These are phyloP conservation scores for Phytophthora constricta DNA, from an alignment of 352 stramenopile species.

Conservation along the genomic window DNA sequence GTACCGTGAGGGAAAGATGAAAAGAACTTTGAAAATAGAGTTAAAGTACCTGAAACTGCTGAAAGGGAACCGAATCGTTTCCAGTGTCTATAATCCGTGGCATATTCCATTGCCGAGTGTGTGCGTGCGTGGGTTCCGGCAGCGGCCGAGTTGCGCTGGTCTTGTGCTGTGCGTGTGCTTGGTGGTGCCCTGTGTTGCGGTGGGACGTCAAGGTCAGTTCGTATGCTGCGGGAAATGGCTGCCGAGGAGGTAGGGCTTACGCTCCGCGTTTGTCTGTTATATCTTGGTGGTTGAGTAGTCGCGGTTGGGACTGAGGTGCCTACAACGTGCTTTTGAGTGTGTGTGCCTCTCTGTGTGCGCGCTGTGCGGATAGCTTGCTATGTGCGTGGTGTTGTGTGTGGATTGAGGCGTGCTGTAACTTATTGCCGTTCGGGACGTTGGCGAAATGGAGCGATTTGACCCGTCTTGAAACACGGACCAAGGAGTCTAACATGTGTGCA, in stretches of 20 bases:
- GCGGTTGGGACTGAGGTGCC: slow-evolving; percentile 33
- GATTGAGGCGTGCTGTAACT: slow-evolving; percentile 19
- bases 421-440: slow-evolving; percentile 54
- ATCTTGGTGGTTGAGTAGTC: slow-evolving; percentile 31
- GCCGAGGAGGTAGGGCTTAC: slow-evolving; percentile 26
- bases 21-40: slow-evolving; percentile 92
- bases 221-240: slow-evolving; percentile 35
- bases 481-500: slow-evolving; percentile 89
- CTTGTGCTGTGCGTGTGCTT: slow-evolving; percentile 25
- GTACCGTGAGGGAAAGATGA: slow-evolving; percentile 82
- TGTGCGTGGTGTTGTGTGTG: slow-evolving; percentile 18
- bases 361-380: slow-evolving; percentile 30
- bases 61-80: slow-evolving; percentile 77
- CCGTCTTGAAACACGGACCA: slow-evolving; percentile 77
- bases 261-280: slow-evolving; percentile 21
- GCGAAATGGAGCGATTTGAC: slow-evolving; percentile 83
- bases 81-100: slow-evolving; percentile 37
- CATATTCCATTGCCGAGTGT: slow-evolving; percentile 34
- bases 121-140: slow-evolving; percentile 18
- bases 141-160: slow-evolving; percentile 15
- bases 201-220: no score
- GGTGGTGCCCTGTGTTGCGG: slow-evolving; percentile 30
- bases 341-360: slow-evolving; percentile 19
- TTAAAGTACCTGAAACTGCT: slow-evolving; percentile 93
- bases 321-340: slow-evolving; percentile 36